Conservation (phyloP, 352 stramenopile genomes). For the Pilasporangium apinafurcum region DNA sequence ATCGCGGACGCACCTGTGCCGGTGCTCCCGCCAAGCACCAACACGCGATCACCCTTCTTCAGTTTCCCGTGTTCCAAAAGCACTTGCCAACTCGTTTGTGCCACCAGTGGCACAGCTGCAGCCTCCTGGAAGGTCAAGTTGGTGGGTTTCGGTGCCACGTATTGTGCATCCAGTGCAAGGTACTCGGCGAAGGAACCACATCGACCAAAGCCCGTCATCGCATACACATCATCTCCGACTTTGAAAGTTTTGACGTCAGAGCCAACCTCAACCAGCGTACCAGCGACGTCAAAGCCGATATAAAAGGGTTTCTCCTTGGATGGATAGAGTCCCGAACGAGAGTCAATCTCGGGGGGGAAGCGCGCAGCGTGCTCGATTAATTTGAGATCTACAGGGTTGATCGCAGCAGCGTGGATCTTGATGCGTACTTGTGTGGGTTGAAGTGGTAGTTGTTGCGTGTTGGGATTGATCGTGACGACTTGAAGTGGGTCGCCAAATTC, state of each 20-base stretch:
- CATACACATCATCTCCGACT: slow-evolving; percentile 62
- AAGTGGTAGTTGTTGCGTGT: slow-evolving; percentile 4
- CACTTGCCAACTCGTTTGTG: slow-evolving; percentile 17
- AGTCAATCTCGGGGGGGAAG: slow-evolving; percentile 13
- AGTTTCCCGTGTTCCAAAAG: slow-evolving; percentile 9
- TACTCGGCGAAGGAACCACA: slow-evolving; percentile 10
- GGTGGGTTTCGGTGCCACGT: slow-evolving; percentile 18
- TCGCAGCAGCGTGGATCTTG: slow-evolving; percentile 46
- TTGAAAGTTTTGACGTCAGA: slow-evolving; percentile 31
- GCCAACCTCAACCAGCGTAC: slow-evolving; percentile 51
- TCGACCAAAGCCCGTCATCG: slow-evolving; percentile 34
- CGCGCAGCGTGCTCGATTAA: slow-evolving; percentile 24
- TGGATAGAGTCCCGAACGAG: slow-evolving; percentile 14
- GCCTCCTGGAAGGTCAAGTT: slow-evolving; percentile 18
- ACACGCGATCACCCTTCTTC: slow-evolving; percentile 12
- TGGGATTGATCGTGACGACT: slow-evolving; percentile 9
- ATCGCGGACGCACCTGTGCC: slow-evolving; percentile 31
- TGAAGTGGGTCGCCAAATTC: slow-evolving; percentile 8
- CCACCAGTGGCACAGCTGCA: slow-evolving; percentile 9
- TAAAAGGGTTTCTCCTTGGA: slow-evolving; percentile 20
- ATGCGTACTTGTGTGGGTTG: slow-evolving; percentile 34
- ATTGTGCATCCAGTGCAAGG: slow-evolving; percentile 3
- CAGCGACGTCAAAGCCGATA: slow-evolving; percentile 65
- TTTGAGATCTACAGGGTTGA: slow-evolving; percentile 71
- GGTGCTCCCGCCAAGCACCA: slow-evolving; percentile 38